Conservation (phyloP, 768 basidiomycete genomes). For the Lactifluus subvellereus region DNA sequence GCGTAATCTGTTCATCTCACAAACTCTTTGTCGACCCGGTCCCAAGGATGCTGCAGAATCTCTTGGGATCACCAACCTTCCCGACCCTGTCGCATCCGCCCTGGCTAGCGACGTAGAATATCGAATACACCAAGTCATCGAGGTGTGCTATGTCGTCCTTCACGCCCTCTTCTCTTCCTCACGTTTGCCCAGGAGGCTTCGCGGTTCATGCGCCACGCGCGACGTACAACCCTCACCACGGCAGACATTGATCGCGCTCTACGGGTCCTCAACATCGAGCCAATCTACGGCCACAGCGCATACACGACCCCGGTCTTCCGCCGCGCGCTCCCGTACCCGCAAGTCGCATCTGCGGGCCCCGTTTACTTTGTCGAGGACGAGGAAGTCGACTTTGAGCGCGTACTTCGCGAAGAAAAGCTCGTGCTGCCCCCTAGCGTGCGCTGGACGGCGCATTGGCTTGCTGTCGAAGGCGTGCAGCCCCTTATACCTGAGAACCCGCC, state of each 20-base stretch:
- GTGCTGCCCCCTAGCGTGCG: slow-evolving; percentile 71
- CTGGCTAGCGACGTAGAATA: slow-evolving; percentile 97
- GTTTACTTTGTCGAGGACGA: slow-evolving; percentile 96
- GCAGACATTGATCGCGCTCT: slow-evolving; percentile 91
- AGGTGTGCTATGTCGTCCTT: slow-evolving; percentile 45
- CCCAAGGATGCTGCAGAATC: slow-evolving; percentile 87
- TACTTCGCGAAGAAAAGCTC: slow-evolving; percentile 82
- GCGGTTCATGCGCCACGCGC: slow-evolving; percentile 93
- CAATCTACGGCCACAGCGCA: slow-evolving; percentile 80
- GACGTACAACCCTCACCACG: slow-evolving; percentile 83
- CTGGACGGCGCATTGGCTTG: slow-evolving; percentile 97
- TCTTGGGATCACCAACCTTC: slow-evolving; percentile 64
- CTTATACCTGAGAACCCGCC: slow-evolving; percentile 94
- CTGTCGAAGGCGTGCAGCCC: slow-evolving; percentile 96
- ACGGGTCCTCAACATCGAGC: slow-evolving; percentile 93
- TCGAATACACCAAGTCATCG: slow-evolving; percentile 89
- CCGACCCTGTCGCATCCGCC: slow-evolving; percentile 73
- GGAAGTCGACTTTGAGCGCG: slow-evolving; percentile 93
- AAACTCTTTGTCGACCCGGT: background rate
- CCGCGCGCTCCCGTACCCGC: slow-evolving; percentile 43
- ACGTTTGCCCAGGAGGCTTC: slow-evolving; percentile 70
- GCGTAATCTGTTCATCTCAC: background rate
- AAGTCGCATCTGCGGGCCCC: slow-evolving; percentile 49
- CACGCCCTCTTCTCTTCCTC: background rate
- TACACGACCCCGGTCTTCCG: slow-evolving; percentile 59